Percentiles rank a stretch among this genome's conserved stretches.
Evolutionary conservation across 1,284 basidiomycete species (phyloP).

Genomic region (Coniophora puteana): DNA sequence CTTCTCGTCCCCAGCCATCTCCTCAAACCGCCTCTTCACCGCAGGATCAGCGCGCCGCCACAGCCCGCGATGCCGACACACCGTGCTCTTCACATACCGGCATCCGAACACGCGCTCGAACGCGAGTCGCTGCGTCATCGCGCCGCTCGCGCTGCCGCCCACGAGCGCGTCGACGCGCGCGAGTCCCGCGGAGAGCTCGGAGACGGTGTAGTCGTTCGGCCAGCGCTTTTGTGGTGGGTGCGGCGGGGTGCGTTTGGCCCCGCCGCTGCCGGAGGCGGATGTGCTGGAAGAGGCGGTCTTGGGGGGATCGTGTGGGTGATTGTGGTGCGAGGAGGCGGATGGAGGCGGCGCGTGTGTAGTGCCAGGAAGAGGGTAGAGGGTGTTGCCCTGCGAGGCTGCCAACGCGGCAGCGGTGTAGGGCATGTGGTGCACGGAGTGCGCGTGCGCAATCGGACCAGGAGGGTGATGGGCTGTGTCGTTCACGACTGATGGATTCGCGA

Average conservation of each 20-base stretch:
- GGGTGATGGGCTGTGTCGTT: constrained; percentile 12
- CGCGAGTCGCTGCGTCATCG: constrained; percentile 58
- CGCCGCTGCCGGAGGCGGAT: constrained; percentile 14
- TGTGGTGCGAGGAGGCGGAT: constrained; percentile 16
- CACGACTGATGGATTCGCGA: constrained; percentile 17
- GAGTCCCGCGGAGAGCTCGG: constrained; percentile 56
- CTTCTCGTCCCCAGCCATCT: constrained; percentile 50
- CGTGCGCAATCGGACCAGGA: too few relatives aligned
- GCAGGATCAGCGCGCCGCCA: constrained; percentile 51
- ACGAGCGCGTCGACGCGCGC: constrained; percentile 50
- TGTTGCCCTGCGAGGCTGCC: too few relatives aligned
- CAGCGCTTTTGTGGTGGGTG: constrained; percentile 61
- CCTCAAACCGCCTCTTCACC: constrained; percentile 46
- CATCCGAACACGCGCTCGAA: constrained; percentile 65
- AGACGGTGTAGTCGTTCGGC: constrained; percentile 69
- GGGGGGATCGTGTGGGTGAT: constrained; percentile 19
- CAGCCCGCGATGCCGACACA: constrained; percentile 61
- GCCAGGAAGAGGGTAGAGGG: too few relatives aligned
- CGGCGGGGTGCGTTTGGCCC: constrained; percentile 28
- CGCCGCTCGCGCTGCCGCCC: constrained; percentile 31
- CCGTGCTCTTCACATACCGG: constrained; percentile 66
- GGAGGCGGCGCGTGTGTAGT: too few relatives aligned
- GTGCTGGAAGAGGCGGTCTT: constrained; percentile 10
- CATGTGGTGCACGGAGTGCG: too few relatives aligned
- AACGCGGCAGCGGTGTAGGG: too few relatives aligned